phyloP scores from a whole-genome alignment of 1,284 basidiomycete species.

The Pholiota adiposa region DNA sequence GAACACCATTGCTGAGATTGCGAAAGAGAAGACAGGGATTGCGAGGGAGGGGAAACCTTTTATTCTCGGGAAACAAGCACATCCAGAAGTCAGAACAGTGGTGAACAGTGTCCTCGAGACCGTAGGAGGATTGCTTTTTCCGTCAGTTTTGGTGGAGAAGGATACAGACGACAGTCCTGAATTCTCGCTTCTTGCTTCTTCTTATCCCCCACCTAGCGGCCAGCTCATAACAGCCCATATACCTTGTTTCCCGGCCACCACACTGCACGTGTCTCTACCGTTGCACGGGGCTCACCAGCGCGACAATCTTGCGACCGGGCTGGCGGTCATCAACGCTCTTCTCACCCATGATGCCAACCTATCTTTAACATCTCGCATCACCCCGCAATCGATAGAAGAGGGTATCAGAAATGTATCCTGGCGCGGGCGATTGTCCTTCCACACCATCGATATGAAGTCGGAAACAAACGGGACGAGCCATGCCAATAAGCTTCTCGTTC shows the following conservation, averaged over 20 bases:
- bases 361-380: slow-evolving; percentile 42
- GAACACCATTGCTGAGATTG: slow-evolving; percentile 74
- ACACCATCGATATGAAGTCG: slow-evolving; percentile 33
- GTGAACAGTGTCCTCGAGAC: slow-evolving; percentile 39
- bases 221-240: slow-evolving; percentile 40
- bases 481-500: slow-evolving; percentile 39
- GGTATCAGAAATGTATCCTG: slow-evolving; percentile 73
- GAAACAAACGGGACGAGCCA: background rate
- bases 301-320: slow-evolving; percentile 77
- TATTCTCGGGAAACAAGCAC: slow-evolving; percentile 73
- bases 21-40: slow-evolving; percentile 87
- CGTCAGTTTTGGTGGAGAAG: slow-evolving; percentile 34
- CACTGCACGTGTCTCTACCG: slow-evolving; percentile 51
- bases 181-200: slow-evolving; percentile 29
- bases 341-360: slow-evolving; percentile 38
- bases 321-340: slow-evolving; percentile 69
- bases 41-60: slow-evolving; percentile 72
- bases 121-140: slow-evolving; percentile 48
- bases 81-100: slow-evolving; percentile 40
- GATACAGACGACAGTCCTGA: slow-evolving; percentile 45
- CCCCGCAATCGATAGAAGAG: slow-evolving; percentile 46
- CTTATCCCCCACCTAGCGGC: slow-evolving; percentile 10
- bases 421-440: slow-evolving; percentile 86
- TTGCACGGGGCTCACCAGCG: slow-evolving; percentile 86
- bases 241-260: slow-evolving; percentile 40